Conservation (phyloP, 345 rosid species). For the Sonneratia caseolaris region DNA sequence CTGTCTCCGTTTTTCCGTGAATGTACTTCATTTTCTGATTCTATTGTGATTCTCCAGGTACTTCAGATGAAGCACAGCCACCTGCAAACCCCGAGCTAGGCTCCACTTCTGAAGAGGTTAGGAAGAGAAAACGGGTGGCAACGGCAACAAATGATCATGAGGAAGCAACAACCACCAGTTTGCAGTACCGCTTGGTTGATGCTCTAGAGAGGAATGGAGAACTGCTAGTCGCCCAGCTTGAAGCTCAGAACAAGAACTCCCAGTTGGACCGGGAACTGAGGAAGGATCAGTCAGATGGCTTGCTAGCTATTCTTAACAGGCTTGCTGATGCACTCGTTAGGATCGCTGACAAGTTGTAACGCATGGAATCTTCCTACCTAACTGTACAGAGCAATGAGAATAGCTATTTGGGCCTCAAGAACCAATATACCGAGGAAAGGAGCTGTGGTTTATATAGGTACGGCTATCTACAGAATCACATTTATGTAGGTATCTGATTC, state of each 20-base stretch:
- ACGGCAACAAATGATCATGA: conserved; percentile 7
- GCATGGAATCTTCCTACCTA: background rate
- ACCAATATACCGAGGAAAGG: background rate
- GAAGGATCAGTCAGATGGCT: conserved; percentile 13
- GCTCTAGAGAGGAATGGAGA: conserved; percentile 14
- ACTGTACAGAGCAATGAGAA: background rate
- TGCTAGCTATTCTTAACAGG: conserved; percentile 14
- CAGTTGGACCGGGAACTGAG: conserved; percentile 19
- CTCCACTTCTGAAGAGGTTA: conserved; percentile 10
- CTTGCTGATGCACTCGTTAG: conserved; percentile 17
- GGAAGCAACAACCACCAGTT: conserved; percentile 3
- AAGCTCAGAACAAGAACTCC: conserved; percentile 17
- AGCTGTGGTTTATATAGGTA: background rate
- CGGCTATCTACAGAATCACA: background rate
- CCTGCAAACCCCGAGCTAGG: conserved; percentile 7
- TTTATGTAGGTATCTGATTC: background rate
- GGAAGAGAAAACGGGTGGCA: conserved; percentile 15
- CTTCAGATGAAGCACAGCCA: conserved; percentile 7
- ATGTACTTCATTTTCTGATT: background rate
- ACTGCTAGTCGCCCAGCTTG: conserved; percentile 13
- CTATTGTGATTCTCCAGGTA: conserved; percentile 10
- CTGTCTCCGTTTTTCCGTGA: background rate
- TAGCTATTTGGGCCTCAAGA: background rate
- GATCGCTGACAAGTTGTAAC: conserved; percentile 22
- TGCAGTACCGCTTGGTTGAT: conserved; percentile 11